Percentiles rank a stretch among this genome's conserved stretches.
These are phyloP conservation scores for Triticum turgidum DNA, from an alignment of 176 grass and related monocot species.

Conservation along the genomic window DNA sequence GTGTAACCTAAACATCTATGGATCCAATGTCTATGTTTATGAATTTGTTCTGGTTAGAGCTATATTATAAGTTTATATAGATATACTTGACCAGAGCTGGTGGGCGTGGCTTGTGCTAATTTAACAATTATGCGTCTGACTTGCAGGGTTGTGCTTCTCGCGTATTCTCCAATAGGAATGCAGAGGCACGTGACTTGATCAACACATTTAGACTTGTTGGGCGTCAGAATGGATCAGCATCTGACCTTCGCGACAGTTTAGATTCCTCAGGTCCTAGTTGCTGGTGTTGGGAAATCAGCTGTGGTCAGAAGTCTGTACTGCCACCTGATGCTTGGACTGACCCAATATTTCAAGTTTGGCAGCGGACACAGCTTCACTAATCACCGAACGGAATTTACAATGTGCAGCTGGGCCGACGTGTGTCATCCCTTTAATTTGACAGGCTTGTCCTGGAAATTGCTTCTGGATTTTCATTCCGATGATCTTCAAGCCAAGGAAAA, in stretches of 20 bases:
- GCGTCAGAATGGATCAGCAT: not conserved
- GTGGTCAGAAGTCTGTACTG: not conserved
- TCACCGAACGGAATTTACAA: not conserved
- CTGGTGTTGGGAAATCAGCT: not conserved
- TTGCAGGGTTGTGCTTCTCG: not conserved
- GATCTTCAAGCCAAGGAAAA: not conserved
- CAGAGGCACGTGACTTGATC: not conserved
- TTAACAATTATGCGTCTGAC: not conserved
- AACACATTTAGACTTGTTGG: not conserved
- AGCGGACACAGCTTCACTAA: rapidly evolving
- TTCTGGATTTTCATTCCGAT: not conserved
- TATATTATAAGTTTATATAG: too few relatives aligned
- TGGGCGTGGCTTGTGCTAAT: not conserved
- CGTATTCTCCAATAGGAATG: not conserved
- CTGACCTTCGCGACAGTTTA: rapidly evolving
- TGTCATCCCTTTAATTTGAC: not conserved
- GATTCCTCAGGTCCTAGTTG: not conserved
- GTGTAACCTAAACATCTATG: too few relatives aligned
- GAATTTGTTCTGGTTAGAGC: too few relatives aligned
- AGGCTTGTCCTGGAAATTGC: not conserved
- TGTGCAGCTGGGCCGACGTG: not conserved
- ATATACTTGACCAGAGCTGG: not conserved
- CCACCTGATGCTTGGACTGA: not conserved
- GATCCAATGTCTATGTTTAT: too few relatives aligned
- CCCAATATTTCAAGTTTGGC: not conserved